A percentile compares a stretch with the other conserved stretches of the same genome.
phyloP scores from a whole-genome alignment of 176 grass and related monocot genomes.

The Guadua angustifolia region DNA sequence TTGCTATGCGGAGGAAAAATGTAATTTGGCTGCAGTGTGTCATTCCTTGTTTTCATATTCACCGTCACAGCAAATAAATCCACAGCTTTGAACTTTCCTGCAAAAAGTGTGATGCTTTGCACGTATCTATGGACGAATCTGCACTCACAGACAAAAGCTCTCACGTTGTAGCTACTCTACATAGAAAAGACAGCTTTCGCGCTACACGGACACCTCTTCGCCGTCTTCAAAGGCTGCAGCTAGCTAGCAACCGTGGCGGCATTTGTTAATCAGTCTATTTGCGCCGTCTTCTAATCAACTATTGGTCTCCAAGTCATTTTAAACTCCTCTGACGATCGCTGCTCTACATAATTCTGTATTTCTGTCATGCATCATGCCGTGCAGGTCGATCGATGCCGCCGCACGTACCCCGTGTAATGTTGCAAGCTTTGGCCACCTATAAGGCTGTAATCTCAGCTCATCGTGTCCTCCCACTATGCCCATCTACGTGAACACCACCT shows the following conservation, averaged over 20 bases:
- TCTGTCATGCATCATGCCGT: neutral
- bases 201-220: neutral
- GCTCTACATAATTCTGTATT: neutral
- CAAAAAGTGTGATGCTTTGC: neutral
- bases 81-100: neutral
- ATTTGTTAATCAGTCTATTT: neutral
- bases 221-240: neutral
- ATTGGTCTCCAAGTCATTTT: neutral
- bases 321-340: neutral
- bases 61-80: neutral
- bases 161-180: neutral
- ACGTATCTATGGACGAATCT: constrained; percentile 3
- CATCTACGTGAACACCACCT: constrained; percentile 48
- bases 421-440: constrained; percentile 11
- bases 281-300: neutral
- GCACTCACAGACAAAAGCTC: neutral
- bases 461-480: constrained; percentile 42
- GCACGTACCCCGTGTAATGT: neutral
- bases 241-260: neutral
- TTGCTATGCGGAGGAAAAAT: neutral
- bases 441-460: neutral
- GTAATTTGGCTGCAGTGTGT: neutral
- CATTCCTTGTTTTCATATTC: neutral
- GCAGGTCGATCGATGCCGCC: neutral
- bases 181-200: no score